Conservation (phyloP, 768 basidiomycete genomes). For the Pisolithus marmoratus region DNA sequence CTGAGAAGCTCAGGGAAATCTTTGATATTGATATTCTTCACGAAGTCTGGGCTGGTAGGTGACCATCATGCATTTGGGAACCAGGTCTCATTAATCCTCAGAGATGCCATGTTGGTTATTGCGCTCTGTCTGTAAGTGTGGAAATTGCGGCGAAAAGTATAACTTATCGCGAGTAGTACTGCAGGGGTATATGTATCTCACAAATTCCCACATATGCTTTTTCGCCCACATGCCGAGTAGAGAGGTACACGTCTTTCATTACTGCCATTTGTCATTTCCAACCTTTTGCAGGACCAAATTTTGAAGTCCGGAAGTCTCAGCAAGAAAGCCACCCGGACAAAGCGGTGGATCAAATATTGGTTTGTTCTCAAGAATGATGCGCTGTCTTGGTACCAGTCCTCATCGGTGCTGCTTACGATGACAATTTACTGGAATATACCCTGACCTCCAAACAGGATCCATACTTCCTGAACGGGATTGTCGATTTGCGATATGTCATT, state of each 20-base stretch:
- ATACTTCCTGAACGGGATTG: conserved; percentile 94
- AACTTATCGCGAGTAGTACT: conserved; percentile 49
- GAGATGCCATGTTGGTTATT: conserved; percentile 95
- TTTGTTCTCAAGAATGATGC: conserved; percentile 95
- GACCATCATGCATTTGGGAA: neutral
- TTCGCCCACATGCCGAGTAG: conserved; percentile 90
- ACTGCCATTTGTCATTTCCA: conserved; percentile 5
- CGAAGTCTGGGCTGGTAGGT: conserved; percentile 79
- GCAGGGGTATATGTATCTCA: conserved; percentile 97
- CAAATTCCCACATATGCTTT: conserved; percentile 90
- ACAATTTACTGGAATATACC: conserved; percentile 1
- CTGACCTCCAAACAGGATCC: conserved; percentile 60
- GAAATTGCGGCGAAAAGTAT: neutral
- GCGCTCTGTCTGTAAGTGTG: conserved; percentile 75
- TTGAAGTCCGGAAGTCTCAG: conserved; percentile 87
- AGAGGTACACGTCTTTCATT: conserved; percentile 50
- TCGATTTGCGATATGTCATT: conserved; percentile 91
- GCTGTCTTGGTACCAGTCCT: conserved; percentile 94
- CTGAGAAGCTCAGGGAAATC: conserved; percentile 84
- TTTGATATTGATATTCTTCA: conserved; percentile 77
- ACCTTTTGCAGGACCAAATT: conserved; percentile 65
- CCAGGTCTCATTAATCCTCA: conserved; percentile 21
- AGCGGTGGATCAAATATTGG: conserved; percentile 94
- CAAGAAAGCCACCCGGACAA: conserved; percentile 85
- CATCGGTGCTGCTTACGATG: conserved; percentile 52